A percentile compares a stretch with the other conserved stretches of the same genome.
Evolutionary conservation across 2,329 filamentous ascomycete genomes (phyloP).

Genomic region (Cercospora sesami): DNA sequence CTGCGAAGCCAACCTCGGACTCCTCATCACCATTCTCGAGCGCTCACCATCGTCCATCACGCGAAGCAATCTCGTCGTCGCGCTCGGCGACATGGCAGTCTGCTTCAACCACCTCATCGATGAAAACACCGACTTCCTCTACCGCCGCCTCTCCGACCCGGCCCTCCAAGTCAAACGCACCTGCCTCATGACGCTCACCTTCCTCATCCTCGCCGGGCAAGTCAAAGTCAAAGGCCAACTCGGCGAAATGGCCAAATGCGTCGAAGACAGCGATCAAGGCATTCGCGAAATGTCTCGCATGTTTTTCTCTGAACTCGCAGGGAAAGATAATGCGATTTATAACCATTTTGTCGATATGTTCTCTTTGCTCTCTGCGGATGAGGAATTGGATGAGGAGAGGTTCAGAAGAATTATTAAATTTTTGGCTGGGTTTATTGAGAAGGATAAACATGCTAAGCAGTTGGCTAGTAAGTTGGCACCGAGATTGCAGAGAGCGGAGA

Average conservation of each 20-base stretch:
- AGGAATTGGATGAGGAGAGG: constrained; percentile 76
- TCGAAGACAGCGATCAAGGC: constrained; percentile 92
- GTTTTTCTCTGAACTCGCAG: constrained; percentile 98
- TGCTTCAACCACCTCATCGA: constrained; percentile 99
- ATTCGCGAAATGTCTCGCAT: constrained; percentile 92
- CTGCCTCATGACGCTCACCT: constrained; percentile 96
- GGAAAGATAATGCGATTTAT: constrained; percentile 98
- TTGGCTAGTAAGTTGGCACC: constrained; percentile 90
- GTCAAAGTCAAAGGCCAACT: constrained; percentile 99
- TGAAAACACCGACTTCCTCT: constrained; percentile 97
- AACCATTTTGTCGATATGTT: constrained; percentile 99
- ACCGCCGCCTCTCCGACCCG: constrained; percentile 84
- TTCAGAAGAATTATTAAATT: constrained; percentile 89
- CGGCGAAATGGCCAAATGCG: constrained; percentile 97
- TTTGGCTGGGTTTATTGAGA: constrained; percentile 92
- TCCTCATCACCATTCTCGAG: constrained; percentile 97
- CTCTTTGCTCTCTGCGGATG: constrained; percentile 81
- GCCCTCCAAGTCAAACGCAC: constrained; percentile 93
- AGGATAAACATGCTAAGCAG: constrained; percentile 98
- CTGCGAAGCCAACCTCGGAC: constrained; percentile 86
- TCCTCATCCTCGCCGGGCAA: constrained; percentile 93
- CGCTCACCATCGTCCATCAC: constrained; percentile 88
- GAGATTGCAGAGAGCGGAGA: constrained; percentile 80
- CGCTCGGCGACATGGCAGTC: constrained; percentile 97
- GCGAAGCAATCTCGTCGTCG: constrained; percentile 93